Evolutionary conservation across 306 rosid species (phyloP).

Genomic region (Begonia fuchsioides): DNA sequence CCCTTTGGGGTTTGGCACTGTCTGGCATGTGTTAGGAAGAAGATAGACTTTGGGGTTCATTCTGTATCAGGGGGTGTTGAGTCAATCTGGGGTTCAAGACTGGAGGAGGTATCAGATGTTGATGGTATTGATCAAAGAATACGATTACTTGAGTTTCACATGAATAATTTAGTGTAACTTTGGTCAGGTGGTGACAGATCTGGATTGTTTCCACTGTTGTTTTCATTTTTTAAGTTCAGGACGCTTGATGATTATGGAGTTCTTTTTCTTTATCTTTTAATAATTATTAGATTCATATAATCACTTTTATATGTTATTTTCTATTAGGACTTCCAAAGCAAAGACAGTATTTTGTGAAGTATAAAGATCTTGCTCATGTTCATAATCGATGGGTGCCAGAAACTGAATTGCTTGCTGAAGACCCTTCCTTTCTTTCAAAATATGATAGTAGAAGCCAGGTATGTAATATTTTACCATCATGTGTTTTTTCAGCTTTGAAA

Average conservation of each 20-base stretch:
- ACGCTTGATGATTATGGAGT: neutral
- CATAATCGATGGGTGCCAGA: conserved; percentile 45
- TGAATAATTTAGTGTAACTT: no score
- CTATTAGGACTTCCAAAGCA: conserved; percentile 24
- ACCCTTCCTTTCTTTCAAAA: conserved; percentile 31
- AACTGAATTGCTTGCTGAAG: conserved; percentile 36
- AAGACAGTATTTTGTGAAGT: conserved; percentile 44
- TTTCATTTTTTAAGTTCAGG: no score
- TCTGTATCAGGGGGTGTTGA: conserved; percentile 50
- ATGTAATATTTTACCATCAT: neutral
- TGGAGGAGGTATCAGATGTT: conserved; percentile 18
- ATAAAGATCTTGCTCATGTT: conserved; percentile 51
- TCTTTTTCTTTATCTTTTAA: neutral
- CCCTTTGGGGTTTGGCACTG: conserved; percentile 60
- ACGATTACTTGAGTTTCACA: no score
- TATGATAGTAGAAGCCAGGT: conserved; percentile 40
- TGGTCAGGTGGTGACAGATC: no score
- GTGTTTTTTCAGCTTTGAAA: conserved; percentile 1
- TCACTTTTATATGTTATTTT: conserved; percentile 4
- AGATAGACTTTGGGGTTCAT: conserved; percentile 43
- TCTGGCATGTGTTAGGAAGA: conserved; percentile 31
- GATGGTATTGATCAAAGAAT: conserved; percentile 24
- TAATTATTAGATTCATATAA: neutral
- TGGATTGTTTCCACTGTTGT: no score
- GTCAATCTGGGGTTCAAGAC: conserved; percentile 32